Evolutionary conservation across 352 stramenopile genomes (phyloP).

Genomic region (Globisporangium iwayamae): DNA sequence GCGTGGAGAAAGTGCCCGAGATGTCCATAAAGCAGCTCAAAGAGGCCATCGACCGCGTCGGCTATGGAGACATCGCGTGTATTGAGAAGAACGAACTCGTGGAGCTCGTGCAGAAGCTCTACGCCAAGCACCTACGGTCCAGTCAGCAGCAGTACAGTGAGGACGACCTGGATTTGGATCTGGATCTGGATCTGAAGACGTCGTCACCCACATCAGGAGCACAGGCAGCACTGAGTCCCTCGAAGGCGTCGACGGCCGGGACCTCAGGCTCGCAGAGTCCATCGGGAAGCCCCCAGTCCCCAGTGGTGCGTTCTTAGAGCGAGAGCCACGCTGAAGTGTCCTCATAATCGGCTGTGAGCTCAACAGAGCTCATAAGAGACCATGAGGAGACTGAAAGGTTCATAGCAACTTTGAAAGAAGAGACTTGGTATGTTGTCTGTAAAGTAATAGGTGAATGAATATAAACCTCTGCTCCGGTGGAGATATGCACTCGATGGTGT

Average conservation of each 20-base stretch:
- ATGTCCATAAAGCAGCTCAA: conserved; percentile 85
- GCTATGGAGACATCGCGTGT: conserved; percentile 67
- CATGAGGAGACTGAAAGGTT: too few relatives aligned
- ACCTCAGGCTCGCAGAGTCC: background rate
- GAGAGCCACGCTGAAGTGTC: background rate
- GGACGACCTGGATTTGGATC: conserved; percentile 15
- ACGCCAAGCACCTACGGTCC: conserved; percentile 46
- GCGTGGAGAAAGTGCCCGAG: conserved; percentile 58
- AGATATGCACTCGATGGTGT: too few relatives aligned
- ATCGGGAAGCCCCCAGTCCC: background rate
- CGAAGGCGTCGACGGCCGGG: conserved; percentile 5
- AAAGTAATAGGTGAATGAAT: too few relatives aligned
- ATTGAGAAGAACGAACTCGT: conserved; percentile 84
- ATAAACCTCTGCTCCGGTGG: too few relatives aligned
- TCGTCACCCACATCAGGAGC: conserved; percentile 3
- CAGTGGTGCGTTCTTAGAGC: conserved; percentile 1
- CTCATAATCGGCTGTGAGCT: background rate
- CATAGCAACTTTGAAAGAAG: too few relatives aligned
- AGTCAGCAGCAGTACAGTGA: conserved; percentile 38
- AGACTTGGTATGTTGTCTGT: too few relatives aligned
- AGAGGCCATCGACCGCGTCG: conserved; percentile 57
- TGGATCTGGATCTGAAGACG: too few relatives aligned
- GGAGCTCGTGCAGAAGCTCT: conserved; percentile 79
- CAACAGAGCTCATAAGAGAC: background rate
- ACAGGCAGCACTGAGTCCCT: background rate